These are phyloP conservation scores for Gigaspora rosea DNA, from an alignment of 192 early-diverging fungal species.

Conservation along the genomic window DNA sequence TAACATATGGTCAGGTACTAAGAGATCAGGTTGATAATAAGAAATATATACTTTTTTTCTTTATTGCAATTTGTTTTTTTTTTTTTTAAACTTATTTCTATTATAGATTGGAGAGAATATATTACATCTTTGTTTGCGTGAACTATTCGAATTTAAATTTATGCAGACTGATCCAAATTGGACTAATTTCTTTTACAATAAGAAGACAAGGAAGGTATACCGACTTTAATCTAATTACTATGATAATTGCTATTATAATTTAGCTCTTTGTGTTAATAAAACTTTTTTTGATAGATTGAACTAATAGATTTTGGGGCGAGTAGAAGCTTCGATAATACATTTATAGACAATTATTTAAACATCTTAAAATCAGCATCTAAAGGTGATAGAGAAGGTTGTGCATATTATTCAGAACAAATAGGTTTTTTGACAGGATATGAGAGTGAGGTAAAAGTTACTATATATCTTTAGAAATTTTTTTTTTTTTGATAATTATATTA, in stretches of 20 bases:
- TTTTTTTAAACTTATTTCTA: neutral
- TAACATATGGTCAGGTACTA: slow-evolving; percentile 57
- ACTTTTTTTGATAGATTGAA: slow-evolving; percentile 56
- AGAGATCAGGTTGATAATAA: slow-evolving; percentile 52
- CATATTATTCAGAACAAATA: slow-evolving; percentile 76
- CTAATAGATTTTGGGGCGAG: slow-evolving; percentile 96
- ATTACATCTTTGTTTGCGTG: slow-evolving; percentile 80
- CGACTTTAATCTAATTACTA: neutral
- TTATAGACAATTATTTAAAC: slow-evolving; percentile 75
- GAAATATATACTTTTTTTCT: neutral
- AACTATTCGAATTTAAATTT: slow-evolving; percentile 90
- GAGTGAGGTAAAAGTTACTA: slow-evolving; percentile 57
- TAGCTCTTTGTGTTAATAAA: neutral
- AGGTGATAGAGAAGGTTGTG: slow-evolving; percentile 72
- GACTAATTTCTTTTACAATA: slow-evolving; percentile 95
- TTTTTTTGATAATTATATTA: too few relatives aligned
- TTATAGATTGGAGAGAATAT: slow-evolving; percentile 71
- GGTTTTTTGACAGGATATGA: slow-evolving; percentile 95
- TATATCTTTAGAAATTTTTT: neutral
- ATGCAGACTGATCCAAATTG: slow-evolving; percentile 99
- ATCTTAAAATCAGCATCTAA: slow-evolving; percentile 73
- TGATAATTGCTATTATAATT: neutral
- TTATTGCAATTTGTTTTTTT: neutral
- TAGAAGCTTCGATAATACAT: slow-evolving; percentile 72
- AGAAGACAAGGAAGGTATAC: slow-evolving; percentile 50